These are phyloP conservation scores for Herpotrichia juniperi DNA, from an alignment of 2,329 filamentous ascomycete species.

Conservation along the genomic window DNA sequence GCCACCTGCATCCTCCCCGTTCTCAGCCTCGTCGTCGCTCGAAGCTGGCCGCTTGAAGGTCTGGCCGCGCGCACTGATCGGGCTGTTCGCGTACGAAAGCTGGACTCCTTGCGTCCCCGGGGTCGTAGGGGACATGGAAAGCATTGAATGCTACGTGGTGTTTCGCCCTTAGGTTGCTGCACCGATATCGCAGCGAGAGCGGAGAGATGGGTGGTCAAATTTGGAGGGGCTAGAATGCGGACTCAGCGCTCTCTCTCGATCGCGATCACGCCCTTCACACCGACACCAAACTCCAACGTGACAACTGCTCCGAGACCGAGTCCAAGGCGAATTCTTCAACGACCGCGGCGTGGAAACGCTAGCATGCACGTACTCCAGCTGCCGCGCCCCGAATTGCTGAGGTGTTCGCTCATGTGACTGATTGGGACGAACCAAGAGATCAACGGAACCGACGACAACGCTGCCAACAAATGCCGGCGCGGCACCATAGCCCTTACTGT, in stretches of 20 bases:
- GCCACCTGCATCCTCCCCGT: slow-evolving; percentile 33
- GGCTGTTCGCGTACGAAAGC: slow-evolving; percentile 34
- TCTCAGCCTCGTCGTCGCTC: slow-evolving; percentile 43
- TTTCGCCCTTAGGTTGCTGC: slow-evolving; percentile 5
- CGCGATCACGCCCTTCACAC: not conserved
- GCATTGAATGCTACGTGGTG: slow-evolving; percentile 13
- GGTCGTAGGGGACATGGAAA: slow-evolving; percentile 40
- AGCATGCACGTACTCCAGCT: not conserved
- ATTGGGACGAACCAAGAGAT: slow-evolving; percentile 1
- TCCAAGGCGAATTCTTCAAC: not conserved
- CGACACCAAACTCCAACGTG: too few species aligned
- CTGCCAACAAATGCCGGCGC: too few species aligned
- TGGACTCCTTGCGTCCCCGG: slow-evolving; percentile 34
- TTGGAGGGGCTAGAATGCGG: slow-evolving; percentile 8
- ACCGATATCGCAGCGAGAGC: slow-evolving; percentile 20
- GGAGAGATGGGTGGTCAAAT: too few species aligned
- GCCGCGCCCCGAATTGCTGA: not conserved
- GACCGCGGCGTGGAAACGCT: not conserved
- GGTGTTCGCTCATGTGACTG: slow-evolving; percentile 9
- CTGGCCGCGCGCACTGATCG: slow-evolving; percentile 34
- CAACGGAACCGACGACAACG: not conserved
- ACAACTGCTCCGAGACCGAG: too few species aligned
- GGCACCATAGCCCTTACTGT: too few species aligned
- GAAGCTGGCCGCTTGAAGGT: slow-evolving; percentile 46
- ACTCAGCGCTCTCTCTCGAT: too few species aligned